Percentiles rank a stretch among this genome's conserved stretches.
These are phyloP conservation scores for Calonectria montana DNA, from an alignment of 2,329 filamentous ascomycete genomes.

Conservation along the genomic window DNA sequence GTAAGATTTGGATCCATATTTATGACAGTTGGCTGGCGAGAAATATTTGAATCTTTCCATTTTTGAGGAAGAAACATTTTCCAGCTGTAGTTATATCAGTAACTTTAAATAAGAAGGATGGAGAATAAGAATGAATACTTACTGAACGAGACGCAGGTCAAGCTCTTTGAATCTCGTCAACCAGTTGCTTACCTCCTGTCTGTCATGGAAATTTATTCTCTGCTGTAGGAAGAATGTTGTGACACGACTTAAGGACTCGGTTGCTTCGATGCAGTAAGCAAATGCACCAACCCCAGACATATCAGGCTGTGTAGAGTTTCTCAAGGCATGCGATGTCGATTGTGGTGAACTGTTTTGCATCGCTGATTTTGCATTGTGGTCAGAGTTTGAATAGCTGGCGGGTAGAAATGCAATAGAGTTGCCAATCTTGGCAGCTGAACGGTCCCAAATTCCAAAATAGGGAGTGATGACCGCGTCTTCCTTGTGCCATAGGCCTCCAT, in stretches of 20 bases:
- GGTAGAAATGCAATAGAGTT: slow-evolving; percentile 20
- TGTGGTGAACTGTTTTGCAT: slow-evolving; percentile 10
- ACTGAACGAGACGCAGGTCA: slow-evolving; percentile 17
- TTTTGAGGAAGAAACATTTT: slow-evolving; percentile 21
- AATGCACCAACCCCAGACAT: slow-evolving; percentile 41
- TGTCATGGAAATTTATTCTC: slow-evolving; percentile 48
- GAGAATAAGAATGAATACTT: neutral
- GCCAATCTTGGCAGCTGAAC: slow-evolving; percentile 16
- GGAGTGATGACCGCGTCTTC: slow-evolving; percentile 5
- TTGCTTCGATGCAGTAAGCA: slow-evolving; percentile 57
- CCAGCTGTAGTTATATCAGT: neutral
- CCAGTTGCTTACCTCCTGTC: slow-evolving; percentile 52
- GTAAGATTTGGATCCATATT: slow-evolving; percentile 23
- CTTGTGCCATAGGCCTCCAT: slow-evolving; percentile 16
- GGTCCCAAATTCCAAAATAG: slow-evolving; percentile 22
- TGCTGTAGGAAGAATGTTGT: slow-evolving; percentile 56
- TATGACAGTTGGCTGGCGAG: slow-evolving; percentile 11
- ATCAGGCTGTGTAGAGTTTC: neutral
- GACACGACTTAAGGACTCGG: slow-evolving; percentile 55
- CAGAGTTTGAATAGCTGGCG: neutral
- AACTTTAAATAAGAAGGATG: neutral
- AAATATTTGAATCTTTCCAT: slow-evolving; percentile 23
- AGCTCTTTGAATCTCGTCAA: slow-evolving; percentile 50
- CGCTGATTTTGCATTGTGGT: neutral
- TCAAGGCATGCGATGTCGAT: neutral